Percentiles rank a stretch among this genome's conserved stretches.
Conservation (phyloP, 2,329 filamentous ascomycete genomes). For the Trichothecium roseum region DNA sequence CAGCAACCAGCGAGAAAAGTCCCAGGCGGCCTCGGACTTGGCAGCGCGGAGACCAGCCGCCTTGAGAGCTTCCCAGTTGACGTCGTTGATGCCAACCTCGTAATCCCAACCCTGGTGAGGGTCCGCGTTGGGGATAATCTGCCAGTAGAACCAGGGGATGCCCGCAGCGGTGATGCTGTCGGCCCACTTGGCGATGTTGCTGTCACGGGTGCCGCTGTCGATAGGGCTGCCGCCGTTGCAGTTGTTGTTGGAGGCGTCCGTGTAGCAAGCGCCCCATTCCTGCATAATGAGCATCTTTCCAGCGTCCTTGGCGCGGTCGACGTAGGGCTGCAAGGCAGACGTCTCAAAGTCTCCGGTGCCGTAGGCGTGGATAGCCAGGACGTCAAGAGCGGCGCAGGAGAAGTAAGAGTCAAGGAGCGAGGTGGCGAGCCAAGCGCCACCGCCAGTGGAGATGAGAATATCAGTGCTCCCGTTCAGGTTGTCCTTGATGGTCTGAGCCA, state of each 20-base stretch:
- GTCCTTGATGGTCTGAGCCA: constrained; percentile 12
- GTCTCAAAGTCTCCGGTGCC: constrained; percentile 14
- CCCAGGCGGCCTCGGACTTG: constrained; percentile 5
- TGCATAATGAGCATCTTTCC: constrained; percentile 22
- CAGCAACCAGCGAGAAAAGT: constrained; percentile 5
- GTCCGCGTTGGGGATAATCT: constrained; percentile 19
- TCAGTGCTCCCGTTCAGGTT: constrained; percentile 7
- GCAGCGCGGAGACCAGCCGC: constrained; percentile 5
- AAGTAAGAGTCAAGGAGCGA: constrained; percentile 10
- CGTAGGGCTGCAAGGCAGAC: constrained; percentile 11
- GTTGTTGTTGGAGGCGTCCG: constrained; percentile 13
- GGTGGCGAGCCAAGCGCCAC: constrained; percentile 9
- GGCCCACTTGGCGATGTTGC: constrained; percentile 17
- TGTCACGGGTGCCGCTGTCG: constrained; percentile 8
- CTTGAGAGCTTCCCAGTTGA: constrained; percentile 11
- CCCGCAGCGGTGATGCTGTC: constrained; percentile 14
- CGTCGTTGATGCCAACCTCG: constrained; percentile 16
- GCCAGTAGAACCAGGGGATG: constrained; percentile 23
- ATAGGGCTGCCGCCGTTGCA: constrained; percentile 11
- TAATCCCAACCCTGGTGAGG: constrained; percentile 20
- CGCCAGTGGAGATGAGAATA: constrained; percentile 12
- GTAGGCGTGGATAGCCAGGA: constrained; percentile 15
- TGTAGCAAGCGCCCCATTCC: constrained; percentile 20
- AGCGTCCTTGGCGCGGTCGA: constrained; percentile 12
- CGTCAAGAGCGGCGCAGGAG: constrained; percentile 6